Evolutionary conservation across 257 asterid genomes (phyloP).

Genomic region (Solanum sejunctum): DNA sequence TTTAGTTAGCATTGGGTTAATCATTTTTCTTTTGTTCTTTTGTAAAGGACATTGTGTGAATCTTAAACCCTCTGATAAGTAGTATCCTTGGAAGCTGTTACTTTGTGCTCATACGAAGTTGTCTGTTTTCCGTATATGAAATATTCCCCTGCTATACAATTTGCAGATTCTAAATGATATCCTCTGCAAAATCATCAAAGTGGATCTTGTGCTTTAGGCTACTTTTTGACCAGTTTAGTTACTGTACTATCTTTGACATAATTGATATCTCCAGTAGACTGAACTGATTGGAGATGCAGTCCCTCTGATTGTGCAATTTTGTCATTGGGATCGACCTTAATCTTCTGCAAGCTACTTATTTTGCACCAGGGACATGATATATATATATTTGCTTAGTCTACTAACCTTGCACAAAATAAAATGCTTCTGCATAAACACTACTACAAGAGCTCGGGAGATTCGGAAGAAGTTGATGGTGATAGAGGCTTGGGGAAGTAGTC

Average conservation of each 20-base stretch:
- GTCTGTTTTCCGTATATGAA: neutral
- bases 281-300: neutral
- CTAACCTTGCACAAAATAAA: neutral
- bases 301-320: neutral
- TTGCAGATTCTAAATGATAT: neutral
- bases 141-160: neutral
- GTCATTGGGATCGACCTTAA: neutral
- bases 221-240: neutral
- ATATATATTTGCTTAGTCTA: neutral
- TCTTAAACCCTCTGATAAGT: neutral
- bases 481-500: neutral
- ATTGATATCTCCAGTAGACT: neutral
- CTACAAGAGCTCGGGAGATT: neutral
- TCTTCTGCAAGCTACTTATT: neutral
- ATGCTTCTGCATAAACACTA: neutral
- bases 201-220: neutral
- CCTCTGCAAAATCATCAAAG: neutral
- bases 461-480: too few species aligned
- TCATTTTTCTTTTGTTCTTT: neutral
- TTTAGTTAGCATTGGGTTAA: neutral
- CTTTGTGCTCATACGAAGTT: neutral
- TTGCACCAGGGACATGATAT: neutral
- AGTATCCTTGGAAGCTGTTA: neutral
- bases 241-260: neutral
- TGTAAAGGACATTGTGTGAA: neutral